phyloP scores from a whole-genome alignment of 1,284 basidiomycete species.

The Ustanciosporium gigantosporum region DNA sequence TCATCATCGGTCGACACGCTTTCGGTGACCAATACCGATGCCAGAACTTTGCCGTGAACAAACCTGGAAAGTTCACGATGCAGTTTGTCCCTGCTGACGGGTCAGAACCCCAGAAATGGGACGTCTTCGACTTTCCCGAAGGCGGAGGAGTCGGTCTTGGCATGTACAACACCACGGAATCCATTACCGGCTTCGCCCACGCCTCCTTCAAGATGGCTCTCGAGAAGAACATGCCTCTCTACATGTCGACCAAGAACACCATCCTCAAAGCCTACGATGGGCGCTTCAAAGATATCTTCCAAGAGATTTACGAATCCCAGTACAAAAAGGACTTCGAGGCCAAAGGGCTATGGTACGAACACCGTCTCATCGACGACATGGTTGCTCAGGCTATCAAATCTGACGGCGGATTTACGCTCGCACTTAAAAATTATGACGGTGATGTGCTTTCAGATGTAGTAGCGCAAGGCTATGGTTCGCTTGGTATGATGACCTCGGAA shows the following conservation, averaged over 20 bases:
- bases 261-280: constrained; percentile 70
- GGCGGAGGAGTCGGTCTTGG: constrained; percentile 63
- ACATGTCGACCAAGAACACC: constrained; percentile 60
- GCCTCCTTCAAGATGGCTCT: constrained; percentile 99
- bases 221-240: constrained; percentile 85
- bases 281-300: constrained; percentile 98
- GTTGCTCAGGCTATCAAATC: constrained; percentile 97
- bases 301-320: constrained; percentile 81
- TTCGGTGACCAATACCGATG: constrained; percentile 80
- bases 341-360: constrained; percentile 91
- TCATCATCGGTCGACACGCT: constrained; percentile 93
- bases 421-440: constrained; percentile 63
- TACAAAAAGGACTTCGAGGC: constrained; percentile 84
- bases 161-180: constrained; percentile 65
- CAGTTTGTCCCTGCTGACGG: constrained; percentile 49
- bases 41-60: constrained; percentile 57
- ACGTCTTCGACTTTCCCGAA: constrained; percentile 55
- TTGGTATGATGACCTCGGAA: constrained; percentile 98
- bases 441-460: constrained; percentile 49
- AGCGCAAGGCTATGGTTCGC: constrained; percentile 77
- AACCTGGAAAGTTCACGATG: constrained; percentile 56
- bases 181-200: constrained; percentile 92
- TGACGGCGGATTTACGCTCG: constrained; percentile 95
- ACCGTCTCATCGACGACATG: constrained; percentile 71
- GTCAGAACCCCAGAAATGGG: constrained; percentile 38